Evolutionary conservation across 148 eudicot genomes (phyloP).

Genomic region (Silene uniflora): DNA sequence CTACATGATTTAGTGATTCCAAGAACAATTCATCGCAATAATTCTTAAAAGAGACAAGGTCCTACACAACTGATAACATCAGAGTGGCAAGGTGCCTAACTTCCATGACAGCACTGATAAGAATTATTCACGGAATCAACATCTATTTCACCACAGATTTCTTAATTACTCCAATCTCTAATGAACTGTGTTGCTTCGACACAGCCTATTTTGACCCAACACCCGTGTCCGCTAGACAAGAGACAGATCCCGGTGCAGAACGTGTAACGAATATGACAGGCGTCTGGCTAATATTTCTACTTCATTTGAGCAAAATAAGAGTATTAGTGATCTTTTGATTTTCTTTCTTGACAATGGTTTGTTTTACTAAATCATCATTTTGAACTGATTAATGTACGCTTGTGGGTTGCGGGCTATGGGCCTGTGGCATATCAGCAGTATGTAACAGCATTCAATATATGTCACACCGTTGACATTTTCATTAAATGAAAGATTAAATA

Average conservation of each 20-base stretch:
- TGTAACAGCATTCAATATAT: not conserved
- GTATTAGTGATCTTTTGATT: not conserved
- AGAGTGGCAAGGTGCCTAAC: not conserved
- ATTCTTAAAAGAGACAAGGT: not conserved
- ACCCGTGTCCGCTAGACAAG: not conserved
- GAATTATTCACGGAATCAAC: not conserved
- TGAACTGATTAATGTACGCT: not conserved
- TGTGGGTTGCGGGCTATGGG: not conserved
- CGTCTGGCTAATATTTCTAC: not conserved
- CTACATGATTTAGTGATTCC: slow-evolving; percentile 1
- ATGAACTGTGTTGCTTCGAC: not conserved
- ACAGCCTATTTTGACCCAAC: not conserved
- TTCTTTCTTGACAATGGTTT: not conserved
- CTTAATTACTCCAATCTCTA: not conserved
- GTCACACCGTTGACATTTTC: not conserved
- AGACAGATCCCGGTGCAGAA: not conserved
- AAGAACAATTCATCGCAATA: not conserved
- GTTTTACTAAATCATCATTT: not conserved
- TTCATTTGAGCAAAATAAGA: not conserved
- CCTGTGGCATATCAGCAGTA: not conserved
- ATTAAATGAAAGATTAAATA: not conserved
- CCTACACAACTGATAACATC: not conserved
- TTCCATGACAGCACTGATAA: not conserved
- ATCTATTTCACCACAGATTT: not conserved
- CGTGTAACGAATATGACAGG: not conserved